Base-by-base conservation (phyloP, 345 rosid genomes). In the Arabis alpina region DNA sequence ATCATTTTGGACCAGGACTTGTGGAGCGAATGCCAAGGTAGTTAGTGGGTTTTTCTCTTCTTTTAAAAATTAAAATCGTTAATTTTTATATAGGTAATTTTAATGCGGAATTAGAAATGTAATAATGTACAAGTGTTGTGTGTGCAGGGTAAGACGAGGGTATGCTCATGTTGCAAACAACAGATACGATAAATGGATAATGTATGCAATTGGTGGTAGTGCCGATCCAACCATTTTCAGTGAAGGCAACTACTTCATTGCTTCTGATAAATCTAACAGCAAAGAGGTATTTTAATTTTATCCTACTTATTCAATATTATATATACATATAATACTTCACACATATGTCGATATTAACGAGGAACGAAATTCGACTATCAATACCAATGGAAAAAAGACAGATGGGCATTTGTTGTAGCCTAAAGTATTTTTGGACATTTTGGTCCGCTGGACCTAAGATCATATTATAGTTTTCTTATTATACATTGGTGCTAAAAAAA, bases 131-230 rank as follows among this genome's bases (percentile, higher is more conserved):
- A 7, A 9, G 28, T 50, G 30, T 42, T 61, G 62, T 74, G 48
- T 47, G 3, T 76, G 66, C 73, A 88, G 90, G 82, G 90, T 85
- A 16, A 80, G 93, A 73, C 11, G 81, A 4, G 97, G 98, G 9
- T 93, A 89, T 37, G 91, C 94, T 65, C 98, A 93, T 74, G 97
- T 89, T 59, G 97, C 91, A 15, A 93, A 93, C 89, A 93, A 91
- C 64, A 83, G 87, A 28, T 93, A 93, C 58, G 92, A 91, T 60
- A 84, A 87, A 58, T 93, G 98, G 98, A 77, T 73, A 71, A 93
- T 93, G 97, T 93, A 91, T 74, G 93, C 96, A 44, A 86, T 93
- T 16, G 98, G 97, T 57, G 98, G 97, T 24, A 91, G 97, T 54
- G 92, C 96, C 14, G 70, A 88, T 66, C 98, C 98, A 8, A 91